Base-by-base conservation (phyloP, 306 rosid species). In the Medicago arabica region DNA sequence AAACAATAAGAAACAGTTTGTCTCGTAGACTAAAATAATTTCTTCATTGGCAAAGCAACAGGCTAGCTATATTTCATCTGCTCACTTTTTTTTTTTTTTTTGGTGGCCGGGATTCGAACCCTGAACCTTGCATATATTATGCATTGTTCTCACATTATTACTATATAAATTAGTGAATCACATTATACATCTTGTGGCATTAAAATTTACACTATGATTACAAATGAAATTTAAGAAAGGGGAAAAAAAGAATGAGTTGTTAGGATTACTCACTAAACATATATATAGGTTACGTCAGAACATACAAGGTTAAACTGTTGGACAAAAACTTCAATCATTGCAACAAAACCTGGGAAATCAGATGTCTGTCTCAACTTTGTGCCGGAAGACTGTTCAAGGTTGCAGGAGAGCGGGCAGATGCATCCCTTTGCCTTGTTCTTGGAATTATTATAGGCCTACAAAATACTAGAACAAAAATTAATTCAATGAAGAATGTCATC, bases 401-500 rank as follows among this genome's bases (percentile, higher is more conserved):
- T 17, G 80, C 72, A 41, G 68, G 75, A 70, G 50, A 21, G 21
- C 77, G 65, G 55, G 71, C 71, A 80, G 87, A 70, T 58, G 77
- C 78, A 47, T 25, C 76, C 62, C 91, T 77, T 61, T 82, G 83
- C 80, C 93, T 83, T 53, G 84, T 61, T 79, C 74, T 84, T 1
- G 93, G 93, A 79, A 93, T 76, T 59, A 88, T 71, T 14, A 87
- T 67, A 21, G 90, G 86, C 46, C 89, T 81, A 74, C 97, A 93
- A 79, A 87, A 93, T 10, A 89, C 62, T 44, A 91, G 83, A 62
- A 82, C 58, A 82, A 83, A 80, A 71, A 89, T 78, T 64, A 88
- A 78, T 73, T 82, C 87, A 71, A 71, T 79, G 58, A 80, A 69
- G 72, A 91, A 88, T 14, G 78, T 44, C 69, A 80, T 68, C 86